phyloP scores from a whole-genome alignment of 2,329 filamentous ascomycete species.

The Claviceps humidiphila region DNA sequence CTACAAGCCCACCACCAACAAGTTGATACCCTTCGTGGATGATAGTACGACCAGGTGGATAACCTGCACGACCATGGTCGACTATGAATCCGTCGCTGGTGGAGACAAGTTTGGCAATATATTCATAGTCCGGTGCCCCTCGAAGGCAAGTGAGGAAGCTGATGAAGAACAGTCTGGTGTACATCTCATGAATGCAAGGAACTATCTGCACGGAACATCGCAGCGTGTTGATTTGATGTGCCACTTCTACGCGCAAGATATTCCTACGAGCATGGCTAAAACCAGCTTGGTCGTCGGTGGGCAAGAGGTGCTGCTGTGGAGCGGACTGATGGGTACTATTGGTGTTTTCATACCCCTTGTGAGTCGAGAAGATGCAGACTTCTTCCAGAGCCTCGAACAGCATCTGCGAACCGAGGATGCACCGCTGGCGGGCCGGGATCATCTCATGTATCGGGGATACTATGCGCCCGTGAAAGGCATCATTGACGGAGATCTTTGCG shows the following conservation, averaged over 20 bases:
- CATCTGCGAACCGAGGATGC: conserved; percentile 78
- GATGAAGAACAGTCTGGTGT: conserved; percentile 86
- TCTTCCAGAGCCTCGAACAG: conserved; percentile 89
- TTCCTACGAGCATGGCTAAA: conserved; percentile 82
- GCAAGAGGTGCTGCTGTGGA: conserved; percentile 84
- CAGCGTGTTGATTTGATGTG: conserved; percentile 74
- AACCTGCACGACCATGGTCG: conserved; percentile 81
- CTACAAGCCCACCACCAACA: conserved; percentile 86
- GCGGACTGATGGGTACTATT: conserved; percentile 85
- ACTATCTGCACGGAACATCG: conserved; percentile 80
- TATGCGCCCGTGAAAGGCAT: conserved; percentile 94
- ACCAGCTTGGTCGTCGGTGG: conserved; percentile 83
- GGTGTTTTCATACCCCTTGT: conserved; percentile 88
- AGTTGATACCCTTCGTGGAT: conserved; percentile 84
- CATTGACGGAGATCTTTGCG: conserved; percentile 93
- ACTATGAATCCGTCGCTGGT: conserved; percentile 90
- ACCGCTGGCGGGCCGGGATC: conserved; percentile 81
- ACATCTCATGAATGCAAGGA: conserved; percentile 79
- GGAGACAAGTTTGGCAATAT: conserved; percentile 97
- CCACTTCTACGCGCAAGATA: conserved; percentile 84
- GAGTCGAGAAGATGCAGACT: conserved; percentile 86
- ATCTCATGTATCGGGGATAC: conserved; percentile 90
- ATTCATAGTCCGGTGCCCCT: conserved; percentile 79
- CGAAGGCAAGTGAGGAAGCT: conserved; percentile 74
- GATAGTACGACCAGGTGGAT: conserved; percentile 86